These are phyloP conservation scores for Talaromyces sp. DNA, from an alignment of 2,329 filamentous ascomycete species.

Conservation along the genomic window DNA sequence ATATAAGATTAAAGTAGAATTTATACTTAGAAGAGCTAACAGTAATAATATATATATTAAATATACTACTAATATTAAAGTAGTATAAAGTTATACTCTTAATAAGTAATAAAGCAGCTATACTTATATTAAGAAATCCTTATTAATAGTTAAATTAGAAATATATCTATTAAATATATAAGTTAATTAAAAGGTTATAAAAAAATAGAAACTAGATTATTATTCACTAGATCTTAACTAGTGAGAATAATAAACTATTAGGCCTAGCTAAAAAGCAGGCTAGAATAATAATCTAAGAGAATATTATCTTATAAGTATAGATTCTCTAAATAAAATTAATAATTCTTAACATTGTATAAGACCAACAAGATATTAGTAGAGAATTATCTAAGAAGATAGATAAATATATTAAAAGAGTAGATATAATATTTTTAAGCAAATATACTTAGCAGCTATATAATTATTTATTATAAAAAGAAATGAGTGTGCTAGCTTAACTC, in stretches of 20 bases:
- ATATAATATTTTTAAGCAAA: constrained; percentile 18
- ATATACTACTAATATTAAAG: not conserved
- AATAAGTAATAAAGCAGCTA: not conserved
- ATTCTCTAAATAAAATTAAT: not conserved
- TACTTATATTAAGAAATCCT: not conserved
- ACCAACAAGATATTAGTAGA: not conserved
- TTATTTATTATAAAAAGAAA: constrained; percentile 14
- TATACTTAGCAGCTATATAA: too few relatives aligned
- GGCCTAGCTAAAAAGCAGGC: not conserved
- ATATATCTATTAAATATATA: constrained; percentile 20
- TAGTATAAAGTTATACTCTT: not conserved
- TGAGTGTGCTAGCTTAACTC: constrained; percentile 26
- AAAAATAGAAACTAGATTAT: constrained; percentile 20
- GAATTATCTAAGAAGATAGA: not conserved
- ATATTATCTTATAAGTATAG: not conserved
- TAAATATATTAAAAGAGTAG: constrained; percentile 19
- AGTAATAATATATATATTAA: not conserved
- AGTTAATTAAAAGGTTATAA: constrained; percentile 19
- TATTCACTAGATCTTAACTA: constrained; percentile 14
- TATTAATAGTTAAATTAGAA: constrained; percentile 14
- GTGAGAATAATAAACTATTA: not conserved
- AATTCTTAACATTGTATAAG: not conserved
- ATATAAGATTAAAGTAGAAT: not conserved
- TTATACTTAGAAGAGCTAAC: not conserved
- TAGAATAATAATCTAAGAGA: not conserved